A percentile compares a stretch with the other conserved stretches of the same genome.
phyloP scores from a whole-genome alignment of 2,329 filamentous ascomycete genomes.

The Paecilomyces sp. region DNA sequence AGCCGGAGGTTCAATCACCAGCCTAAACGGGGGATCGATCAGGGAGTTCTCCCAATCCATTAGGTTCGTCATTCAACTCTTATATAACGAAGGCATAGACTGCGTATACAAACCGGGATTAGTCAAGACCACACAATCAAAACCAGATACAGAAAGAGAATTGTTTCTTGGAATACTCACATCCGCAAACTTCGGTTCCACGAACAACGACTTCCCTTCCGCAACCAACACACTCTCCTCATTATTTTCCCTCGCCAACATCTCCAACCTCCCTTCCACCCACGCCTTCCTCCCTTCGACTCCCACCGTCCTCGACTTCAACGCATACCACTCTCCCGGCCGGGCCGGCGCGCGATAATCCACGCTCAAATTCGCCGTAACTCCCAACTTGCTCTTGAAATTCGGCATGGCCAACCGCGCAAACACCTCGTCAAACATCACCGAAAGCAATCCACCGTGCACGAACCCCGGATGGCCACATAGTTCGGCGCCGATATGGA shows the following conservation, averaged over 20 bases:
- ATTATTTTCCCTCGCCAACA: conserved; percentile 8
- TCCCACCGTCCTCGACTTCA: conserved; percentile 23
- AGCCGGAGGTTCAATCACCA: not conserved
- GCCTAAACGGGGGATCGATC: not conserved
- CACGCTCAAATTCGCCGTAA: conserved; percentile 31
- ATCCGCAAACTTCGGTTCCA: conserved; percentile 30
- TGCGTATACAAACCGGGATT: conserved; percentile 4
- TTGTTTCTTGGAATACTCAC: conserved; percentile 14
- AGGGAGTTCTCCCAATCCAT: not conserved
- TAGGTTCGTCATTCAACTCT: conserved; percentile 6
- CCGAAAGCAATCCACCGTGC: conserved; percentile 26
- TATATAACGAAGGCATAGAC: conserved; percentile 27
- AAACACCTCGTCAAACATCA: conserved; percentile 31
- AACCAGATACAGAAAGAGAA: not conserved
- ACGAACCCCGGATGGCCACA: conserved; percentile 29
- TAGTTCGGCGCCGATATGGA: conserved; percentile 25
- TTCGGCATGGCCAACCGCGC: conserved; percentile 25
- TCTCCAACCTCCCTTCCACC: conserved; percentile 21
- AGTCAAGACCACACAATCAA: not conserved
- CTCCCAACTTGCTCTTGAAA: conserved; percentile 25
- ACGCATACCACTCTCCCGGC: conserved; percentile 24
- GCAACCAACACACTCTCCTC: conserved; percentile 22
- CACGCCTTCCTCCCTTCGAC: conserved; percentile 31
- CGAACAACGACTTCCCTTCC: conserved; percentile 30
- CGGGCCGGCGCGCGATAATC: conserved; percentile 26